Conservation (phyloP, 108 stramenopile genomes). For the Cyclostephanos tholiformis region DNA sequence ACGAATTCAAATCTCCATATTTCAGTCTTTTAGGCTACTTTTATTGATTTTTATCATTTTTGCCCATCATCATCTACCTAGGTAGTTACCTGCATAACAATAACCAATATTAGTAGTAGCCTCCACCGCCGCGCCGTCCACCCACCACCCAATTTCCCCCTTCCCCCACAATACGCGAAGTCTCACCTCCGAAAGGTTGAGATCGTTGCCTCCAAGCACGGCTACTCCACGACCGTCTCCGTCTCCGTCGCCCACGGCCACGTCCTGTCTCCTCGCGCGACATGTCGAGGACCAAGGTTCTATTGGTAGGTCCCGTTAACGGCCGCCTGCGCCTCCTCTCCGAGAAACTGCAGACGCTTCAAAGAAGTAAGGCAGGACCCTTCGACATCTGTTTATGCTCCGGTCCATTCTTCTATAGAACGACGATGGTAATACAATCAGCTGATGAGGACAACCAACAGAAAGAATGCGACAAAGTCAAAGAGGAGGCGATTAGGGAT, state of each 20-base stretch:
- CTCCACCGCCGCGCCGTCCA: too few relatives aligned
- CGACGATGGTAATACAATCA: not conserved
- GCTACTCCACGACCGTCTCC: not conserved
- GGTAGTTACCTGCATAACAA: too few relatives aligned
- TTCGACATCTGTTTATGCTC: constrained; percentile 81
- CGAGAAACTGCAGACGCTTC: constrained; percentile 59
- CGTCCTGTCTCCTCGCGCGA: not conserved
- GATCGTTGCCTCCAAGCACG: not conserved
- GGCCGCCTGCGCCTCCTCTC: constrained; percentile 55
- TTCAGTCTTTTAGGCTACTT: too few relatives aligned
- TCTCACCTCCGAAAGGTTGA: too few relatives aligned
- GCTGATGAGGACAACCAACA: not conserved
- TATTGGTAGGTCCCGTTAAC: constrained; percentile 68
- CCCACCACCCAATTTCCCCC: too few relatives aligned
- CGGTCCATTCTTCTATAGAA: constrained; percentile 54
- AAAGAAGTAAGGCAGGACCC: constrained; percentile 82
- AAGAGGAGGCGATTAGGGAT: constrained; percentile 15
- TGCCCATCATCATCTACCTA: too few relatives aligned
- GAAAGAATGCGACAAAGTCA: not conserved
- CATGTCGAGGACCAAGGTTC: constrained; percentile 54
- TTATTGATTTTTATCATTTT: too few relatives aligned
- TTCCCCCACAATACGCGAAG: too few relatives aligned
- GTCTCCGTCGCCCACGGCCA: not conserved
- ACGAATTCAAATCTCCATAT: too few relatives aligned
- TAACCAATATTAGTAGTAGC: too few relatives aligned